Evolutionary conservation across 2,329 filamentous ascomycete species (phyloP), one percentile per base, ranked within the genome.

Genomic region (Microsporum audouinii): DNA sequence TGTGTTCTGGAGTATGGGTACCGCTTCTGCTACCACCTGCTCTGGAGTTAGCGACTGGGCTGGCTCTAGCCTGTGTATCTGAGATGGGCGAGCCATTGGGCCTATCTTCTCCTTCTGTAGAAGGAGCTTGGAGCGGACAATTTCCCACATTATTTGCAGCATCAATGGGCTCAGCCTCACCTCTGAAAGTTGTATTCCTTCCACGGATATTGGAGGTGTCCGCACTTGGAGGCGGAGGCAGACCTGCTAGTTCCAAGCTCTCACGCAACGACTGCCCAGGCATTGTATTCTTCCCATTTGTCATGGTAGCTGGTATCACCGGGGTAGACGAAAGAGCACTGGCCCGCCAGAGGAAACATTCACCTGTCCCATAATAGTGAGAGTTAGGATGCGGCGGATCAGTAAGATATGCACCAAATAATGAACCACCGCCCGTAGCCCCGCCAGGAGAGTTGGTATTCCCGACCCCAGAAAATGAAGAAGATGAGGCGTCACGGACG

Each of bases 371-470:
- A 73, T 89, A 99, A 78, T 96, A 99, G 65, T 91, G 88, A 1
- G 89, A 77, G 0, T 84, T 79, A 0, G 90, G 89, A 67, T 88
- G 88, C 8, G 92, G 91, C 58, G 88, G 81, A 72, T 99, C 92
- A 59, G 90, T 95, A 60, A 97, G 84, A 73, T 97, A 97, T 59
- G 91, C 91, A 70, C 94, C 94, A 72, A 99, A 99, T 47, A 90
- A 82, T 31, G 75, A 70, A 56, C 71, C 70, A 29, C 69, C 67
- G 2, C 43, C 53, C 4, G 31, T 36, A 23, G 33, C 55, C 29
- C 49, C 63, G 31, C 58, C 34, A n/a, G n/a, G 1, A n/a, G 62
- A 53, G 49, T 60, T 59, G 61, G 51, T 43, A 36, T 34, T 58
- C 29, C 38, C 62, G 31, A 36, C 23, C 49, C 39, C 17, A 45